Evolutionary conservation across 2,329 filamentous ascomycete species (phyloP).

Genomic region (Beauveria medogensis): DNA sequence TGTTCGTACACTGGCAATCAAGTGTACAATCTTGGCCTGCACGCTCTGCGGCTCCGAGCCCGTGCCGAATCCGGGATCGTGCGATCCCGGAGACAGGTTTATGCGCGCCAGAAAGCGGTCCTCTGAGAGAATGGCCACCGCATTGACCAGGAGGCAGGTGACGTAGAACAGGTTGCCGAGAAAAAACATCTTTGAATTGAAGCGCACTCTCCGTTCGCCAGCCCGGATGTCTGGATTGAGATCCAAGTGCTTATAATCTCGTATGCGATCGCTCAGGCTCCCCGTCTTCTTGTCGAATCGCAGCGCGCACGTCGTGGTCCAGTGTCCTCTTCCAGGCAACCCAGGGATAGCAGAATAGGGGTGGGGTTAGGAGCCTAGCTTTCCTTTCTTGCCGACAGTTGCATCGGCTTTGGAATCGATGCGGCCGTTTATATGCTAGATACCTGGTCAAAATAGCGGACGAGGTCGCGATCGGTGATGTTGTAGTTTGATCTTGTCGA

Average conservation of each 20-base stretch:
- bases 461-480: neutral
- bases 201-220: neutral
- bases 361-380: neutral
- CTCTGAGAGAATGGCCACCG: conserved; percentile 78
- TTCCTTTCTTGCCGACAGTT: neutral
- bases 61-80: conserved; percentile 65
- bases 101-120: conserved; percentile 75
- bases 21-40: conserved; percentile 70
- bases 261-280: neutral
- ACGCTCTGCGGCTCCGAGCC: conserved; percentile 56
- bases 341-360: neutral
- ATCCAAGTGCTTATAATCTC: neutral
- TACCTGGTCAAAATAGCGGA: no score
- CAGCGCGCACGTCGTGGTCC: neutral
- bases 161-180: conserved; percentile 62
- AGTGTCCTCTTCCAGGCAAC: neutral
- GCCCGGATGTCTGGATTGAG: no score
- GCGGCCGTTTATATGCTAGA: neutral
- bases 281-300: neutral
- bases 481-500: neutral
- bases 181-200: conserved; percentile 45
- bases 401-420: neutral
- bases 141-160: conserved; percentile 73
- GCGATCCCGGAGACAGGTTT: conserved; percentile 57
- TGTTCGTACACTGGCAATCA: conserved; percentile 76